Conservation (phyloP, 306 rosid species). For the Cajanus cajan region DNA sequence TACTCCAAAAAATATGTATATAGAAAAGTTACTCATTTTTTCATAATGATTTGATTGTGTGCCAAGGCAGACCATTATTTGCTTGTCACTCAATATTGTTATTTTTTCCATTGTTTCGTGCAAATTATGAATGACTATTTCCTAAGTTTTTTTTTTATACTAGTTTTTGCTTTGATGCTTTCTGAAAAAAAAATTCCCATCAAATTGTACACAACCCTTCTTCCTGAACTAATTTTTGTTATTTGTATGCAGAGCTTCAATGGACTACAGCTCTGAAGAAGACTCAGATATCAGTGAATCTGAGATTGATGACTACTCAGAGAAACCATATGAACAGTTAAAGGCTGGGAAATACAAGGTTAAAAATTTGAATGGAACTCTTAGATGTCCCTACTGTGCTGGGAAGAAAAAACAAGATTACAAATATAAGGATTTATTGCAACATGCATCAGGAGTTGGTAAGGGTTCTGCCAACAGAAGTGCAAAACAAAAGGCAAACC, state of each 20-base stretch:
- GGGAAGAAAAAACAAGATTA: conserved; percentile 96
- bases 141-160: neutral
- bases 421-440: conserved; percentile 76
- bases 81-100: neutral
- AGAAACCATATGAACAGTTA: conserved; percentile 74
- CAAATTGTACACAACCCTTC: neutral
- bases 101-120: neutral
- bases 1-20: too few species aligned
- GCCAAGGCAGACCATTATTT: neutral
- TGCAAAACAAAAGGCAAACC: conserved; percentile 77
- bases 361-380: conserved; percentile 62
- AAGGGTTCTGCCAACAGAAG: conserved; percentile 95
- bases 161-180: neutral
- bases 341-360: conserved; percentile 63
- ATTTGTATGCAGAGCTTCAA: conserved; percentile 20
- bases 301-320: conserved; percentile 70
- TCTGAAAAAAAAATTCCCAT: neutral
- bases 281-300: conserved; percentile 92
- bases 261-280: conserved; percentile 78
- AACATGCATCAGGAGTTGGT: conserved; percentile 92
- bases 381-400: conserved; percentile 89
- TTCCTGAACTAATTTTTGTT: conserved; percentile 25
- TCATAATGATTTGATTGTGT: neutral
- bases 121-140: neutral
- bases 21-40: too few species aligned